Conservation (phyloP, 2,329 filamentous ascomycete species). For the Pezicula rhizophila region DNA sequence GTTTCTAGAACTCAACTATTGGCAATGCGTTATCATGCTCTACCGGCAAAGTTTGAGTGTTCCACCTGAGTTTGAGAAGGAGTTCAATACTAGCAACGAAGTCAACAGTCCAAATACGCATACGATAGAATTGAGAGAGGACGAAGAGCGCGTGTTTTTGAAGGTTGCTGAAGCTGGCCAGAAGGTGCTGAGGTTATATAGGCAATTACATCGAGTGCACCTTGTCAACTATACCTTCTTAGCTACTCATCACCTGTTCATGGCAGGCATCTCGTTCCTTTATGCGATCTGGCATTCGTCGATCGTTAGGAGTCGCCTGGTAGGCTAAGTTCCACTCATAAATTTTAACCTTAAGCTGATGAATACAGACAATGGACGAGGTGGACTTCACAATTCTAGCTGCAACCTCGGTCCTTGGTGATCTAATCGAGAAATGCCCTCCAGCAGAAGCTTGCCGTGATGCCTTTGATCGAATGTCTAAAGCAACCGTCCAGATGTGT, state of each 20-base stretch:
- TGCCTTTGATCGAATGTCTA: slow-evolving; percentile 90
- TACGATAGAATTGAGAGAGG: slow-evolving; percentile 63
- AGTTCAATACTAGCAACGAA: slow-evolving; percentile 61
- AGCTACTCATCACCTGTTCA: slow-evolving; percentile 93
- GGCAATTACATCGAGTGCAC: slow-evolving; percentile 79
- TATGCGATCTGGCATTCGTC: slow-evolving; percentile 98
- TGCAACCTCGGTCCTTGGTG: slow-evolving; percentile 85
- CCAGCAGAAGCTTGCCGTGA: slow-evolving; percentile 92
- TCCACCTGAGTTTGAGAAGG: slow-evolving; percentile 75
- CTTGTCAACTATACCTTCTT: slow-evolving; percentile 95
- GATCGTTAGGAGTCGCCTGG: slow-evolving; percentile 76
- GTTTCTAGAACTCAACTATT: slow-evolving; percentile 93
- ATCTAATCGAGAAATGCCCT: slow-evolving; percentile 90
- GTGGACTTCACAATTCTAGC: slow-evolving; percentile 96
- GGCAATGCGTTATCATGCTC: slow-evolving; percentile 94
- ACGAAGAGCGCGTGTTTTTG: slow-evolving; percentile 86
- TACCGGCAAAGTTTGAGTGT: slow-evolving; percentile 88
- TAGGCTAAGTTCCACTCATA: slow-evolving; percentile 40
- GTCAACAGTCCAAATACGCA: slow-evolving; percentile 57
- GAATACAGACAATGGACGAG: slow-evolving; percentile 70
- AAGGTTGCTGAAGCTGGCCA: slow-evolving; percentile 95
- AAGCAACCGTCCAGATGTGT: slow-evolving; percentile 93
- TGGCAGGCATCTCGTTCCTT: slow-evolving; percentile 92
- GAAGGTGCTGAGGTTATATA: slow-evolving; percentile 83
- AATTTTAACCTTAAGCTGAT: slow-evolving; percentile 24